Evolutionary conservation across 2,329 filamentous ascomycete species (phyloP).

Genomic region (Penicillium sp.): DNA sequence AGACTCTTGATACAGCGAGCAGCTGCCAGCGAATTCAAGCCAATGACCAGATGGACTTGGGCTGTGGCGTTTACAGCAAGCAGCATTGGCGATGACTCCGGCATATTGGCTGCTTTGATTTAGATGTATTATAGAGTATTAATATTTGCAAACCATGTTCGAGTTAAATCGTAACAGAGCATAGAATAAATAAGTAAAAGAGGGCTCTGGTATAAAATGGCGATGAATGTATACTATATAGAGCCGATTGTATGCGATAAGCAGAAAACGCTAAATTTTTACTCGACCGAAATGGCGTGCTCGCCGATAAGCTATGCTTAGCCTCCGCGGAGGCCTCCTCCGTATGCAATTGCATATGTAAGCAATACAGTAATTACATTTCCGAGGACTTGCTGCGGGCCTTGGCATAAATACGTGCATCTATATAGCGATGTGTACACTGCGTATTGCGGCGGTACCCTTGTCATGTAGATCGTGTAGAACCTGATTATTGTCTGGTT

Average conservation of each 20-base stretch:
- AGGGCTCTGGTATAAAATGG: not conserved
- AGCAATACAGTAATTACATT: not conserved
- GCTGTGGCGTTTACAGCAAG: constrained; percentile 37
- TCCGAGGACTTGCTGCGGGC: not conserved
- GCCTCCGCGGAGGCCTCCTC: not conserved
- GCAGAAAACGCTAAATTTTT: not conserved
- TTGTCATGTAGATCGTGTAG: no score
- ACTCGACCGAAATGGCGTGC: not conserved
- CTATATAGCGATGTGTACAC: no score
- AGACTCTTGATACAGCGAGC: constrained; percentile 76
- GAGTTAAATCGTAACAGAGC: not conserved
- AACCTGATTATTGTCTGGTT: no score
- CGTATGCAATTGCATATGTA: not conserved
- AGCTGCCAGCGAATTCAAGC: constrained; percentile 81
- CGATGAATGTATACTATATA: no score
- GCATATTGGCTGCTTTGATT: constrained; percentile 14
- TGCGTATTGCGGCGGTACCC: no score
- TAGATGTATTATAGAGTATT: no score
- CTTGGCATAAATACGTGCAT: no score
- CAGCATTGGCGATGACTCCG: constrained; percentile 29
- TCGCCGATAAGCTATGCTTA: not conserved
- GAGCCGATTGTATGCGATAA: not conserved
- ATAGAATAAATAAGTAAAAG: not conserved
- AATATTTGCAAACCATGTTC: not conserved
- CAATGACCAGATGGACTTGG: constrained; percentile 74